Evolutionary conservation across 768 basidiomycete genomes (phyloP), one percentile per base, ranked within the genome.

Genomic region (Mycena epipterygia): DNA sequence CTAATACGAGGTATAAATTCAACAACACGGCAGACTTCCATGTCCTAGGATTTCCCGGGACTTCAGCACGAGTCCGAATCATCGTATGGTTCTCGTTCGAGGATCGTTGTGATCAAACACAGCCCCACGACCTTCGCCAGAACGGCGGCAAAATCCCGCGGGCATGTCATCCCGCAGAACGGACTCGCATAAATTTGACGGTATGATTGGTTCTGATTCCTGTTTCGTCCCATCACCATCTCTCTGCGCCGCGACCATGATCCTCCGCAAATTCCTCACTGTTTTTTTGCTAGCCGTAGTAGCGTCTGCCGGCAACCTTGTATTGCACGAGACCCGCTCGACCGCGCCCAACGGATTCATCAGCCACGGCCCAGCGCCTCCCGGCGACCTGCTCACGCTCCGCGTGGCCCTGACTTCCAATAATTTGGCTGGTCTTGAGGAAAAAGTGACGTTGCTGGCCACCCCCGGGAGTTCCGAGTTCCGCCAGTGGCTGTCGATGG

Each of bases 181-280:
- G 14, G 51, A 53, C 51, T 53, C 51, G 30, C 51, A 53, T 53
- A 53, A 32, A 53, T 53, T 53, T 53, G 51, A 53, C 51, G 51
- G 51, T 25, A 53, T 53, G 19, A 21, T 53, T 53, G 30, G 25
- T 53, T 53, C 37, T 39, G 37, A 8, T 39, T 16, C 37, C 37
- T 39, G 37, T 39, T n/a, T n/a, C n/a, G n/a, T n/a, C n/a, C n/a
- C n/a, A n/a, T n/a, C n/a, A n/a, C n/a, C n/a, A n/a, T n/a, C n/a
- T n/a, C n/a, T n/a, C n/a, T n/a, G n/a, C n/a, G n/a, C n/a, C n/a
- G n/a, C n/a, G n/a, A n/a, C n/a, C n/a, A n/a, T n/a, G n/a, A n/a
- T n/a, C n/a, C n/a, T n/a, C n/a, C n/a, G n/a, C n/a, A n/a, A n/a
- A n/a, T n/a, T n/a, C n/a, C n/a, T n/a, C n/a, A n/a, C n/a, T n/a